Conservation (phyloP, 1,139 yeast species). For the Blastobotrys malaysiensis region DNA sequence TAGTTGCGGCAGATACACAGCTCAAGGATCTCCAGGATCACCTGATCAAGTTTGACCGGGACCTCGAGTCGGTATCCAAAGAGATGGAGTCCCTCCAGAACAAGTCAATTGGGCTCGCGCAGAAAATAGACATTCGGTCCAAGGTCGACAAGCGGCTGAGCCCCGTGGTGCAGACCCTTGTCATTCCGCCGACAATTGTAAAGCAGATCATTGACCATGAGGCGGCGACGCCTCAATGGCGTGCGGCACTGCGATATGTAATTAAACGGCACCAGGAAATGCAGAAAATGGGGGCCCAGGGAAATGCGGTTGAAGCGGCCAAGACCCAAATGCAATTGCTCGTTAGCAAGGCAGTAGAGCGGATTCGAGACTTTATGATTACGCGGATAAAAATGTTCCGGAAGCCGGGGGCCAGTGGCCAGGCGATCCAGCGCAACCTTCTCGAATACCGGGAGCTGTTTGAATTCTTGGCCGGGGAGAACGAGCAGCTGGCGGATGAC, state of each 20-base stretch:
- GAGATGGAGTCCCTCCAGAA: slow-evolving; percentile 54
- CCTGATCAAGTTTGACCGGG: slow-evolving; percentile 49
- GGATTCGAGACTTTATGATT: slow-evolving; percentile 67
- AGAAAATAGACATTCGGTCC: slow-evolving; percentile 52
- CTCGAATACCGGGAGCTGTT: slow-evolving; percentile 56
- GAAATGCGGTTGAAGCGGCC: slow-evolving; percentile 28
- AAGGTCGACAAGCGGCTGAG: slow-evolving; percentile 53
- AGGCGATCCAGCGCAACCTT: slow-evolving; percentile 64
- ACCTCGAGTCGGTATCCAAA: slow-evolving; percentile 52
- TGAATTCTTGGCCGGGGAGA: slow-evolving; percentile 49
- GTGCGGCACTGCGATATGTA: slow-evolving; percentile 30
- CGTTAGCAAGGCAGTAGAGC: slow-evolving; percentile 55
- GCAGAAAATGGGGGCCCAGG: slow-evolving; percentile 9
- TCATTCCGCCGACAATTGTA: slow-evolving; percentile 59
- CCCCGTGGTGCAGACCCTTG: slow-evolving; percentile 66
- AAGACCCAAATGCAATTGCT: slow-evolving; percentile 41
- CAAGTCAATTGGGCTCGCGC: slow-evolving; percentile 54
- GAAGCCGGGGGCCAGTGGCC: slow-evolving; percentile 50
- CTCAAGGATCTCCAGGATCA: slow-evolving; percentile 38
- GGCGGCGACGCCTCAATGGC: slow-evolving; percentile 30
- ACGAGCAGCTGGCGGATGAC: slow-evolving; percentile 67
- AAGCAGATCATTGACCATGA: slow-evolving; percentile 30
- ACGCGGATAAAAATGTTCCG: slow-evolving; percentile 60
- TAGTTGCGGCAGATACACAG: slow-evolving; percentile 39
- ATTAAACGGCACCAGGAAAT: slow-evolving; percentile 21